Evolutionary conservation across 345 rosid species (phyloP).

Genomic region (Crucihimalaya himalaica): DNA sequence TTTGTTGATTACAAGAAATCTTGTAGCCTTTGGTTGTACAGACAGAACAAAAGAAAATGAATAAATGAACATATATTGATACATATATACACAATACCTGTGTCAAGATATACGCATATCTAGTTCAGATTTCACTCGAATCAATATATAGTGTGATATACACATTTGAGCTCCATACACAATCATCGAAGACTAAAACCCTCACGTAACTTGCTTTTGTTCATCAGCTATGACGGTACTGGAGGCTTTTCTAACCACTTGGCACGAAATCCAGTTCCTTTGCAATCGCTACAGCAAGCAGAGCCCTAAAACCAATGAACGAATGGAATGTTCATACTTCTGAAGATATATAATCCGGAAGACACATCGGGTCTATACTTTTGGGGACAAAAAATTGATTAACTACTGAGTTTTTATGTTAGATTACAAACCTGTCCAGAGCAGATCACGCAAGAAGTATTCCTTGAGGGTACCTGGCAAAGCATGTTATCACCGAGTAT

Average conservation of each 20-base stretch:
- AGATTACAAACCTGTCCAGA: conserved; percentile 63
- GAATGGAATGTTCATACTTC: not conserved
- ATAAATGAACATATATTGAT: conserved; percentile 21
- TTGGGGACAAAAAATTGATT: no score
- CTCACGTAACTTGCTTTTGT: conserved; percentile 17
- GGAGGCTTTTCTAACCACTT: conserved; percentile 88
- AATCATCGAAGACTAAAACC: conserved; percentile 6
- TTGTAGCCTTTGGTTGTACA: not conserved
- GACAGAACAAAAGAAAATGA: not conserved
- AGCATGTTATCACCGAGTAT: conserved; percentile 90
- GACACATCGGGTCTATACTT: not conserved
- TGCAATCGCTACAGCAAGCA: conserved; percentile 64
- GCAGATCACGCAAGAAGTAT: conserved; percentile 80
- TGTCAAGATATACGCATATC: conserved; percentile 1
- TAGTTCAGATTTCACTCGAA: not conserved
- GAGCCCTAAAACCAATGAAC: conserved; percentile 57
- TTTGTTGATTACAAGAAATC: not conserved
- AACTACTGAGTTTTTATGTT: no score
- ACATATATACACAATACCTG: conserved; percentile 7
- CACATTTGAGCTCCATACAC: not conserved
- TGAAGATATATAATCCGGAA: not conserved
- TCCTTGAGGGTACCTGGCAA: conserved; percentile 90
- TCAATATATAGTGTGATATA: not conserved
- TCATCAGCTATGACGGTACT: conserved; percentile 44
- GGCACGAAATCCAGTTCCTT: conserved; percentile 98